Evolutionary conservation across 768 basidiomycete genomes (phyloP).

Genomic region (Neoboletus magnificus): DNA sequence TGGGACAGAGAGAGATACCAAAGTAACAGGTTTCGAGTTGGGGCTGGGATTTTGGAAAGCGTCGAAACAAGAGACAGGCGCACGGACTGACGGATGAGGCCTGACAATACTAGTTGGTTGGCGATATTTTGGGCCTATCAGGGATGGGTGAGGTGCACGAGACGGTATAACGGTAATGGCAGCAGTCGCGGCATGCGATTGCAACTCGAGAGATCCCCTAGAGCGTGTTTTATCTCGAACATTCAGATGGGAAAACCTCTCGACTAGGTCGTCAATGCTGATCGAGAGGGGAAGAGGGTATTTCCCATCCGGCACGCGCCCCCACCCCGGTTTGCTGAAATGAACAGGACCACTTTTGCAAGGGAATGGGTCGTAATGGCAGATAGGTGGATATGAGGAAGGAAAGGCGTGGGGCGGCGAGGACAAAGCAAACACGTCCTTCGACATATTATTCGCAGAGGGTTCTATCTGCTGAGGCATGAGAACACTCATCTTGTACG

Average conservation of each 20-base stretch:
- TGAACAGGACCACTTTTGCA: conserved; percentile 1
- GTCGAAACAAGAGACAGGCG: background rate
- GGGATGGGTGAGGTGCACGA: conserved; percentile 17
- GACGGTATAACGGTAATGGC: conserved; percentile 17
- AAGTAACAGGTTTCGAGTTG: conserved; percentile 1
- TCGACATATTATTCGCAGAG: accelerated
- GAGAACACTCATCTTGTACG: background rate
- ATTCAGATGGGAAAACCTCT: conserved; percentile 15
- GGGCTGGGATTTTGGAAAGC: conserved; percentile 1
- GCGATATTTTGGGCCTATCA: background rate
- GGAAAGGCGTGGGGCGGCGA: conserved; percentile 20
- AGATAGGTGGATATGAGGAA: conserved; percentile 10
- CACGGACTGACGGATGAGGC: background rate
- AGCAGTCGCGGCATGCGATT: conserved; percentile 11
- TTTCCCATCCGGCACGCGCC: background rate
- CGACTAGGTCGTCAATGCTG: conserved; percentile 3
- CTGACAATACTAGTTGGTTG: background rate
- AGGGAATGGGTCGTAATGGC: conserved; percentile 18
- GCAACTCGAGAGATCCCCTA: background rate
- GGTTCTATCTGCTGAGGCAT: background rate
- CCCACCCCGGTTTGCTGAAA: conserved; percentile 9
- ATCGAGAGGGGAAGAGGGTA: background rate
- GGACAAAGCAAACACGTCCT: background rate
- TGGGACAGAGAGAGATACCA: conserved; percentile 1
- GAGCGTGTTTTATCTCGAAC: conserved; percentile 8